Evolutionary conservation across 2,329 filamentous ascomycete species (phyloP), one percentile per base, ranked within the genome.

Genomic region (Ascosphaera pollenicola): DNA sequence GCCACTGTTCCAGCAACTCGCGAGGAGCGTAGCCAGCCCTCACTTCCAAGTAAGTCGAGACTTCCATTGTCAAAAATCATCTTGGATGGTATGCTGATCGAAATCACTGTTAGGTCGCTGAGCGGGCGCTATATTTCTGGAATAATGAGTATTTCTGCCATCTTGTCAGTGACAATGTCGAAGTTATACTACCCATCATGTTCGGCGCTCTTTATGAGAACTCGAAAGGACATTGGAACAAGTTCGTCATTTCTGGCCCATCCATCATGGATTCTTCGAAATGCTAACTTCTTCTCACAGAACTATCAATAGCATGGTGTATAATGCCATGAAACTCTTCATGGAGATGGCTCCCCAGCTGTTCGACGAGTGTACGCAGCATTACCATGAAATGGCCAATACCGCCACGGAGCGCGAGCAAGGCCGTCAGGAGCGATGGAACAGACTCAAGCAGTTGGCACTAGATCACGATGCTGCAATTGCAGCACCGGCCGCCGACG

Each of bases 91-190:
- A 38, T 44, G 37, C 44, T 49, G 44, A 46, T 43, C 40, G 4
- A 40, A 32, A n/a, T 17, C 31, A 18, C 15, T 35, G 16, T 26
- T 44, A 74, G 70, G 89, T 98, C 42, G 89, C 89, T 15, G 89
- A 98, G 62, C 75, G 89, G 47, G 89, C 89, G 3, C 69, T 98
- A 19, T 98, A 98, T 63, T 98, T 98, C 65, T 98, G 89, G 89
- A 98, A 98, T 67, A 98, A 98, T 54, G 89, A 98, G 58, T 98
- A 98, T 58, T 98, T 98, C 63, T 98, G 89, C 67, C 98, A 95
- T 54, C 68, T 98, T 42, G 89, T 98, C 48, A 94, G 85, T 64
- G 89, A 98, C 61, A 98, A 98, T 51, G 89, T 98, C 40, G 87
- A 95, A 53, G 87, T 93, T 36, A 98, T 98, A 50, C 67, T 98